Percentiles rank a stretch among this genome's conserved stretches.
phyloP scores from a whole-genome alignment of 1,139 yeast species.

The Protomyces pachydermus region DNA sequence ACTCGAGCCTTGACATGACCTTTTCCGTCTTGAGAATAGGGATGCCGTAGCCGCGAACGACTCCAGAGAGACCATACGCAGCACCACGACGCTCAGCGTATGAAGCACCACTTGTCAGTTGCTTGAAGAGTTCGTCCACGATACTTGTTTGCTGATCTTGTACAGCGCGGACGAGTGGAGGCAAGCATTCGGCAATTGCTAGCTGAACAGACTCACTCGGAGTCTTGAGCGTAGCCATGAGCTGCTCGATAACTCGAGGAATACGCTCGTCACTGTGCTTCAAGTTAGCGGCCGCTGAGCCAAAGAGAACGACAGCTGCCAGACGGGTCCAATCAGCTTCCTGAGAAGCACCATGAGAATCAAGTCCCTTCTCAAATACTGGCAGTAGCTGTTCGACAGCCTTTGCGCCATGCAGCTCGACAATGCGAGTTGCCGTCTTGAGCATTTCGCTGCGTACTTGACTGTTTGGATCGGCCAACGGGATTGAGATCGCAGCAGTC shows the following conservation, averaged over 20 bases:
- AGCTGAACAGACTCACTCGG: slow-evolving; percentile 86
- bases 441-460: slow-evolving; percentile 76
- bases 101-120: slow-evolving; percentile 51
- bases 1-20: slow-evolving; percentile 67
- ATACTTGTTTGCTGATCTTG: slow-evolving; percentile 47
- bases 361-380: slow-evolving; percentile 61
- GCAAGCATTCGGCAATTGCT: slow-evolving; percentile 78
- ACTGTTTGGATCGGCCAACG: slow-evolving; percentile 66
- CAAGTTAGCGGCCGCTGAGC: slow-evolving; percentile 80
- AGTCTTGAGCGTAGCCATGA: slow-evolving; percentile 69
- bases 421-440: slow-evolving; percentile 77
- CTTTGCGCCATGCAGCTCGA: slow-evolving; percentile 58
- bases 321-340: slow-evolving; percentile 66
- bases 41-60: slow-evolving; percentile 86
- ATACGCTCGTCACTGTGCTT: slow-evolving; percentile 60
- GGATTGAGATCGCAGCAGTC: slow-evolving; percentile 52
- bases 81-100: slow-evolving; percentile 77
- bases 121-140: slow-evolving; percentile 55
- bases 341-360: slow-evolving; percentile 41
- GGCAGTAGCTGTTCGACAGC: slow-evolving; percentile 69
- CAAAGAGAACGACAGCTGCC: slow-evolving; percentile 77
- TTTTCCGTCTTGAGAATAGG: slow-evolving; percentile 69
- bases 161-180: slow-evolving; percentile 66
- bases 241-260: slow-evolving; percentile 57
- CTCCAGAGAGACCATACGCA: slow-evolving; percentile 92